A percentile compares a stretch with the other conserved stretches of the same genome.
Evolutionary conservation across 202 grass and related monocot genomes (phyloP).

Genomic region (Schoenoplectus tabernaemontani): DNA sequence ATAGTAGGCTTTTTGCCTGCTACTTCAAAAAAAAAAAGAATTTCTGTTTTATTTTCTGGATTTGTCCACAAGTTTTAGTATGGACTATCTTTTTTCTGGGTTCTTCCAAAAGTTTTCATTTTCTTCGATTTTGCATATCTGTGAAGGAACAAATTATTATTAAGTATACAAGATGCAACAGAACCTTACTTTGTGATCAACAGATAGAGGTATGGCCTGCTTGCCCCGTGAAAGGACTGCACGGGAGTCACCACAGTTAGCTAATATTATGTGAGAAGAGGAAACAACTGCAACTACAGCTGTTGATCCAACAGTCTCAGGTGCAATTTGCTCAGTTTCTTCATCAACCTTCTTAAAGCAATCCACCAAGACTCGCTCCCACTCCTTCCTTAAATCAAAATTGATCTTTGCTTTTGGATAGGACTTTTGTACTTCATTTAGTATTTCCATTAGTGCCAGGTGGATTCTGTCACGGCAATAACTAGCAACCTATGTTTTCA

Average conservation of each 20-base stretch:
- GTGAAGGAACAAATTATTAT: too few relatives aligned
- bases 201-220: constrained; percentile 50
- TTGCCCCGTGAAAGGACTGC: constrained; percentile 79
- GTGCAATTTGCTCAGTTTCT: constrained; percentile 43
- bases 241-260: constrained; percentile 82
- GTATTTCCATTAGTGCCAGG: constrained; percentile 32
- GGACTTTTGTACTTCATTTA: constrained; percentile 17
- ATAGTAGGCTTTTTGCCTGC: too few relatives aligned
- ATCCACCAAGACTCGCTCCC: constrained; percentile 60
- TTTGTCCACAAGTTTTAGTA: too few relatives aligned
- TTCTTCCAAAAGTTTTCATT: too few relatives aligned
- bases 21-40: too few relatives aligned
- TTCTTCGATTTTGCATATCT: too few relatives aligned
- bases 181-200: constrained; percentile 68
- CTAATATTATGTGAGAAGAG: constrained; percentile 58
- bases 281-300: constrained; percentile 59
- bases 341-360: constrained; percentile 69
- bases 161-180: too few relatives aligned
- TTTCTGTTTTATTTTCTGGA: too few relatives aligned
- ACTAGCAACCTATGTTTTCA: constrained; percentile 55
- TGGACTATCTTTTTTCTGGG: too few relatives aligned
- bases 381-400: constrained; percentile 33
- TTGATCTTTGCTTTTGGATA: not conserved
- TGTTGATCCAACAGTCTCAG: constrained; percentile 72
- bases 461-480: constrained; percentile 63